A percentile compares a stretch with the other conserved stretches of the same genome.
phyloP scores from a whole-genome alignment of 176 grass and related monocot species.

The Pharus latifolius region DNA sequence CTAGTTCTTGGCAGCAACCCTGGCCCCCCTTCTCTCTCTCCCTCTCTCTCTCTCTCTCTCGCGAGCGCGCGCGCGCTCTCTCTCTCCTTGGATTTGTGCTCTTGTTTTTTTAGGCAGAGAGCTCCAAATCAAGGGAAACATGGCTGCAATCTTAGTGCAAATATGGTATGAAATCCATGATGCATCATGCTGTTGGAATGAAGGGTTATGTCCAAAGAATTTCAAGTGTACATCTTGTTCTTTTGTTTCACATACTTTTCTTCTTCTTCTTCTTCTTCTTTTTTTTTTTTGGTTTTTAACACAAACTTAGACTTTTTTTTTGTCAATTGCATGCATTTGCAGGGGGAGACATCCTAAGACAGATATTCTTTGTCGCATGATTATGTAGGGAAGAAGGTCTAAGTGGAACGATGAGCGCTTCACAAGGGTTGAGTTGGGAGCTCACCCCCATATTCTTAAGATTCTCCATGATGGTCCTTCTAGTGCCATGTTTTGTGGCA shows the following conservation, averaged over 20 bases:
- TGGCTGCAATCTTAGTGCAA: conserved; percentile 20
- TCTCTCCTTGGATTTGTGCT: conserved; percentile 47
- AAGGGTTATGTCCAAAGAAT: neutral
- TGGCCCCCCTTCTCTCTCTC: conserved; percentile 8
- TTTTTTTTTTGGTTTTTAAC: conserved; percentile 7
- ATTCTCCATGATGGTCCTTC: neutral
- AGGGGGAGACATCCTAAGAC: conserved; percentile 26
- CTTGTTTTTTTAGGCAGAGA: conserved; percentile 16
- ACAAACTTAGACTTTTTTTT: neutral
- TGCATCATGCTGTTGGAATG: conserved; percentile 8
- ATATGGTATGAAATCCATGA: conserved; percentile 26
- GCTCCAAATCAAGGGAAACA: conserved; percentile 19
- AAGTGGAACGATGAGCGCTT: conserved; percentile 14
- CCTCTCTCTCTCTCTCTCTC: neutral
- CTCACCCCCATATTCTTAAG: conserved; percentile 12
- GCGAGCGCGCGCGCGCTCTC: too few relatives aligned
- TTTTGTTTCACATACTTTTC: too few relatives aligned
- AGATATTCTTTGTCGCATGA: conserved; percentile 19
- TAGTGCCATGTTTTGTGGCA: conserved; percentile 4
- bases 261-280: neutral
- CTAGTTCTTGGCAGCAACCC: conserved; percentile 29
- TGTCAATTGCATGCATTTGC: neutral
- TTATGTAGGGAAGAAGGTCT: conserved; percentile 13
- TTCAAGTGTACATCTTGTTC: conserved; percentile 1
- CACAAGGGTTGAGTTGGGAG: conserved; percentile 26